A percentile compares a stretch with the other conserved stretches of the same genome.
phyloP scores from a whole-genome alignment of 305 asterid genomes.

The Fraxinus sp. region DNA sequence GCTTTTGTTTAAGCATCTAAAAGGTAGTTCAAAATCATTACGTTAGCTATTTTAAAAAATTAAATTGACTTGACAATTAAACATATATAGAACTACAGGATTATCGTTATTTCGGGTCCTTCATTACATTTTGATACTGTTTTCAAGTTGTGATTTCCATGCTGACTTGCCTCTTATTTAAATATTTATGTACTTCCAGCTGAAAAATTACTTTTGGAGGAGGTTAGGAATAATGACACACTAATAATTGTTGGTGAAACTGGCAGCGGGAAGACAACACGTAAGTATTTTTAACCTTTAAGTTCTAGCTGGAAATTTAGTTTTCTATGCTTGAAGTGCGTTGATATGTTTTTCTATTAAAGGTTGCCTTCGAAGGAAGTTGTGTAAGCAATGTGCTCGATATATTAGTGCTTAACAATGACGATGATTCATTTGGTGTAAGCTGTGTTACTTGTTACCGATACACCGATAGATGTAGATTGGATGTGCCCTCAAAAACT shows the following conservation, averaged over 20 bases:
- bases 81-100: not conserved
- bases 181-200: slow-evolving; percentile 38
- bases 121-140: not conserved
- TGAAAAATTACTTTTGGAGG: slow-evolving; percentile 79
- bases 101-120: not conserved
- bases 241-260: slow-evolving; percentile 96
- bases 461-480: not conserved
- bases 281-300: slow-evolving; percentile 46
- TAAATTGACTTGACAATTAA: not conserved
- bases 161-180: slow-evolving; percentile 14
- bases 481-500: not conserved
- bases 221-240: slow-evolving; percentile 64
- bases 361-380: slow-evolving; percentile 7
- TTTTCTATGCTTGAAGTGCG: not conserved
- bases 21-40: slow-evolving; percentile 1
- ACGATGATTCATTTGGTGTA: not conserved
- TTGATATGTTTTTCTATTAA: not conserved
- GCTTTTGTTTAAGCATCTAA: not conserved
- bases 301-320: not conserved
- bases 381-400: not conserved
- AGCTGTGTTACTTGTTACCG: slow-evolving; percentile 10
- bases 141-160: slow-evolving; percentile 4
- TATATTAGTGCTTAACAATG: not conserved
- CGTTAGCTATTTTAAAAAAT: not conserved
- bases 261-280: slow-evolving; percentile 98